Percentiles rank a stretch among this genome's conserved stretches.
These are phyloP conservation scores for Diaporthe sp. DNA, from an alignment of 2,329 filamentous ascomycete species.

Conservation along the genomic window DNA sequence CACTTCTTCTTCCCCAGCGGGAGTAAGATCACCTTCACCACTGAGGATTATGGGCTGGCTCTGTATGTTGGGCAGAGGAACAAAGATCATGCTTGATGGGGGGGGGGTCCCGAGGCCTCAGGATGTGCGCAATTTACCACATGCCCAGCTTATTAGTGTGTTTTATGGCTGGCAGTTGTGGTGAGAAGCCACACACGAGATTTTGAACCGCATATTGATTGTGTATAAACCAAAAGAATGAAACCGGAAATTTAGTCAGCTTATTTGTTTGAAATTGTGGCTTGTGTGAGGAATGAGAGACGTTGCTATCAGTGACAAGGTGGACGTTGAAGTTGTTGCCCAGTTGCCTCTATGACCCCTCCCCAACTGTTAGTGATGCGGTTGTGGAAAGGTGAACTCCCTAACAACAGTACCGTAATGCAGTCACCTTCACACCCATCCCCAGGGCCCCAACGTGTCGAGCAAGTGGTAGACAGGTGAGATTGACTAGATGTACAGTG, in stretches of 20 bases:
- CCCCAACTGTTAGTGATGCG: not conserved
- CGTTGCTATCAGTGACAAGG: not conserved
- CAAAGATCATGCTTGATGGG: constrained; percentile 48
- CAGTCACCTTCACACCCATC: not conserved
- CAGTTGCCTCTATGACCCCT: not conserved
- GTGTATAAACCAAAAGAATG: not conserved
- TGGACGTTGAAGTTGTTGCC: not conserved
- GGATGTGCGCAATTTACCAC: not conserved
- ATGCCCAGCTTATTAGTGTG: not conserved
- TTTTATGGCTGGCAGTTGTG: not conserved
- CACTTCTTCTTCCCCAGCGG: constrained; percentile 80
- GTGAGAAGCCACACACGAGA: not conserved
- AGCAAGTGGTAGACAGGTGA: not conserved
- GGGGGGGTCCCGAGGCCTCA: not conserved
- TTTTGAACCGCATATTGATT: not conserved
- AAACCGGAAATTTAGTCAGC: not conserved
- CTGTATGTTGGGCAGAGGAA: constrained; percentile 66
- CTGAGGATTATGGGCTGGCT: constrained; percentile 71
- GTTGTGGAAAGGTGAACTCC: too few relatives aligned
- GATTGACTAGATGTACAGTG: not conserved
- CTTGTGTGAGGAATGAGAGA: not conserved
- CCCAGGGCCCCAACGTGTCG: not conserved
- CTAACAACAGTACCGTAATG: not conserved
- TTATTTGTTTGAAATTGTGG: not conserved
- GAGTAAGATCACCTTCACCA: constrained; percentile 75